Evolutionary conservation across 1,284 basidiomycete species (phyloP).

Genomic region (Ceratobasidium sp.): DNA sequence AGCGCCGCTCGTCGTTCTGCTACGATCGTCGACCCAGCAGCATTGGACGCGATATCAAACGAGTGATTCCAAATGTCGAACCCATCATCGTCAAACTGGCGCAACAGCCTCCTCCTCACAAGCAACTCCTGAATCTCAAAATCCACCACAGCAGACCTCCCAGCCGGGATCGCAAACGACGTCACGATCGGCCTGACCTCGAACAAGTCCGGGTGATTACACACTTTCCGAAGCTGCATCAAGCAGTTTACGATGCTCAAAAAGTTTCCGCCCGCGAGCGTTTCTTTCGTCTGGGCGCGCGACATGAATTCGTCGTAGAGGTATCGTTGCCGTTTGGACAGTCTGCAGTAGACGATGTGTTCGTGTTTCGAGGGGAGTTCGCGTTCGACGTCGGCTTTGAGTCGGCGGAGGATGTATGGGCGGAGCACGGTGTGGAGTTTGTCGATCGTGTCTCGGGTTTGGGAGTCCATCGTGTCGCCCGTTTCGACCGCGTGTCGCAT

Average conservation of each 20-base stretch:
- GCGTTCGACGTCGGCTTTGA: slow-evolving; percentile 97
- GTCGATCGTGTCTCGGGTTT: slow-evolving; percentile 87
- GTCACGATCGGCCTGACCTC: slow-evolving; percentile 95
- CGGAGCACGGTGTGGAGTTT: slow-evolving; percentile 94
- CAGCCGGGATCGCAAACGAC: slow-evolving; percentile 83
- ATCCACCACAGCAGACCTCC: slow-evolving; percentile 82
- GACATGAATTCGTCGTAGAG: slow-evolving; percentile 99
- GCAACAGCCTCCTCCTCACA: slow-evolving; percentile 77
- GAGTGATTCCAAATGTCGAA: slow-evolving; percentile 60
- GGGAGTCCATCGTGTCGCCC: slow-evolving; percentile 84
- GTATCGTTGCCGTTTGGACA: slow-evolving; percentile 96
- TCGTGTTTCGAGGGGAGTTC: slow-evolving; percentile 97
- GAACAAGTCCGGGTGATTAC: slow-evolving; percentile 96
- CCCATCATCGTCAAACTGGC: slow-evolving; percentile 77
- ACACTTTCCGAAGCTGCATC: slow-evolving; percentile 96
- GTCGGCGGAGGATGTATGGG: slow-evolving; percentile 93
- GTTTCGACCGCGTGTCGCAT: slow-evolving; percentile 95
- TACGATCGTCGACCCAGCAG: slow-evolving; percentile 66
- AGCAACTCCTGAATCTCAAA: slow-evolving; percentile 92
- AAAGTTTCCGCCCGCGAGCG: slow-evolving; percentile 87
- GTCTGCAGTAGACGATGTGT: slow-evolving; percentile 90
- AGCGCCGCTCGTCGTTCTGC: slow-evolving; percentile 70
- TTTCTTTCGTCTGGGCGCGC: slow-evolving; percentile 88
- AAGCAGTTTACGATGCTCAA: slow-evolving; percentile 92
- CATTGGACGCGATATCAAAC: slow-evolving; percentile 29